Evolutionary conservation across 1,284 basidiomycete genomes (phyloP), one percentile per base, ranked within the genome.

Genomic region (Phlebopus sp.): DNA sequence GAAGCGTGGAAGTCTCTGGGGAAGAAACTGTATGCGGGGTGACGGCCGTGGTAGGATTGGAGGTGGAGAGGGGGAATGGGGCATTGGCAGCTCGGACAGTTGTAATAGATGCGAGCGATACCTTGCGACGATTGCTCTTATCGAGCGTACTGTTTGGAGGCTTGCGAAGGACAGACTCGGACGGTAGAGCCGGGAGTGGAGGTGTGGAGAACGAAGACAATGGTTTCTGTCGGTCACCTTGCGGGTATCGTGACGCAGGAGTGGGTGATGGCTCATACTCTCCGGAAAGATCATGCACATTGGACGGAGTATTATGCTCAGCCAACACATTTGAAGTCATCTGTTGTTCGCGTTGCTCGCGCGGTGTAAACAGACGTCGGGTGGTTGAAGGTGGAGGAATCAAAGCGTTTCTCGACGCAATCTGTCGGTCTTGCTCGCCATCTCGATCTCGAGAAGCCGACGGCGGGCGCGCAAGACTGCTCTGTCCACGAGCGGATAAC

Each of bases 181-280:
- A 84, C 0, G 81, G 80, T 5, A 84, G 70, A 11, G 73, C 70
- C 1, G 82, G 75, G 1, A 86, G 69, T 0, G 84, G 79, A 0
- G 84, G 77, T 4, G 82, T 77, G 3, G 74, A 55, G 21, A 84
- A 59, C 5, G 75, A 63, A 1, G 78, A 74, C 4, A 81, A 61
- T 1, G 70, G 61, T 41, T 69, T 71, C 19, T 66, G 62, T 25
- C 71, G 70, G 18, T 73, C 72, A 3, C 59, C 53, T 14, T 54
- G 57, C 25, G 60, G 49, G 44, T 65, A 66, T 35, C 81, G 71
- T 7, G 79, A 69, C 4, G 68, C 70, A 31, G 83, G 84, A 0
- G 83, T 84, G 0, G 85, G 84, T 2, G 84, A 85, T 0, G 84
- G 82, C 13, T 86, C 84, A 50, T 80, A 74, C 69, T 75, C 57